Percentiles rank a stretch among this genome's conserved stretches.
Conservation (phyloP, 2,329 filamentous ascomycete genomes). For the Endocalyx cinctus region DNA sequence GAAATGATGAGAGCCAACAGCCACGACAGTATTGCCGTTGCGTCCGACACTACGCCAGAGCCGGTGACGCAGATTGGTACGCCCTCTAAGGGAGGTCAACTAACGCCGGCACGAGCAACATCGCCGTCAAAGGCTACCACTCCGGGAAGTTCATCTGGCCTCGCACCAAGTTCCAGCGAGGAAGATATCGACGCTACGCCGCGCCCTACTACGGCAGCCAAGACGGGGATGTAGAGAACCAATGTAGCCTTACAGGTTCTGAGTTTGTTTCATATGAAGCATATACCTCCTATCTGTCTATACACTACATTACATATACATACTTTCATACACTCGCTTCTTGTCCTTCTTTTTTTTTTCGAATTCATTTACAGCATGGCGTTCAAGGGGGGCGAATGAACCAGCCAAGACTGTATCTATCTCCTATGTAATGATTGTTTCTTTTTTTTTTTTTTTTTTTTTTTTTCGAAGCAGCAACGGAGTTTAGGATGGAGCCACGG, state of each 20-base stretch:
- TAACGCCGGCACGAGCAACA: slow-evolving; percentile 15
- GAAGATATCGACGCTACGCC: too few relatives aligned
- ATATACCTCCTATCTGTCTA: background rate
- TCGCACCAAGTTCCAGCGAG: too few relatives aligned
- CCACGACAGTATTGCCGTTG: slow-evolving; percentile 68
- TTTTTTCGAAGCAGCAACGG: slow-evolving; percentile 18
- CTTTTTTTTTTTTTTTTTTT: too few relatives aligned
- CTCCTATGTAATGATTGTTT: slow-evolving; percentile 19
- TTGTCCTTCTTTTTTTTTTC: slow-evolving; percentile 6
- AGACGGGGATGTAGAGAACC: too few relatives aligned
- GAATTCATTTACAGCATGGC: slow-evolving; percentile 22
- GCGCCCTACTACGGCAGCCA: too few relatives aligned
- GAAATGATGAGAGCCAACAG: slow-evolving; percentile 99
- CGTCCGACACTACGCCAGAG: slow-evolving; percentile 47
- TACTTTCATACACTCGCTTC: slow-evolving; percentile 9
- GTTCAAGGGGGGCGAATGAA: slow-evolving; percentile 17
- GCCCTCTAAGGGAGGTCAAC: slow-evolving; percentile 38
- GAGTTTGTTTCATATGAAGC: too few relatives aligned
- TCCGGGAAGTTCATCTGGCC: slow-evolving; percentile 20
- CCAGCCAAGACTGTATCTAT: slow-evolving; percentile 17
- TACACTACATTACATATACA: slow-evolving; percentile 5
- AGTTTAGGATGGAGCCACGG: slow-evolving; percentile 14
- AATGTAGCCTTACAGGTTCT: too few relatives aligned
- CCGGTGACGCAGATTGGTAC: slow-evolving; percentile 50
- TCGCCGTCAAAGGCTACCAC: slow-evolving; percentile 13